A percentile compares a stretch with the other conserved stretches of the same genome.
These are phyloP conservation scores for Trypanosoma platydactyli DNA, from an alignment of 208 protist species.

Conservation along the genomic window DNA sequence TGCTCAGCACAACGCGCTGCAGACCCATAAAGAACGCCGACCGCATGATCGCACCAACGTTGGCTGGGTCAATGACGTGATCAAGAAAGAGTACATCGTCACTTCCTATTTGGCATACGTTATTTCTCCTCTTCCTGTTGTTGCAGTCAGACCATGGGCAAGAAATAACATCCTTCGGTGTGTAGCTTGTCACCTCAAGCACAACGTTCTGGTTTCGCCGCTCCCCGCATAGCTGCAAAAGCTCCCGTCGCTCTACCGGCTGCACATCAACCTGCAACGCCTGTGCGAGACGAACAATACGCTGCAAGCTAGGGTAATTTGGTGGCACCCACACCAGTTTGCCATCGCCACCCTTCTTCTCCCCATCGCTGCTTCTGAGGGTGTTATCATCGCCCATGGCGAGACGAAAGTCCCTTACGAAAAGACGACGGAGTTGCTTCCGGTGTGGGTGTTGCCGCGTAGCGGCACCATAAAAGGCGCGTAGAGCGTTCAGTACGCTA, in stretches of 20 bases:
- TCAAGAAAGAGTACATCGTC: constrained; percentile 61
- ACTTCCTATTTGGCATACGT: too few relatives aligned
- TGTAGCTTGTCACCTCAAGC: constrained; percentile 62
- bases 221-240: constrained; percentile 79
- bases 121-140: background rate
- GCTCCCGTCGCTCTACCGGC: constrained; percentile 59
- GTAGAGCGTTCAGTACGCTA: constrained; percentile 59
- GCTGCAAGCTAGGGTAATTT: constrained; percentile 57
- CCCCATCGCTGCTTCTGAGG: too few relatives aligned
- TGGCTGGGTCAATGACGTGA: constrained; percentile 75
- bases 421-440: constrained; percentile 36
- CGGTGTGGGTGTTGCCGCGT: constrained; percentile 31
- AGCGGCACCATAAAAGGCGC: constrained; percentile 32
- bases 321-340: constrained; percentile 32
- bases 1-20: constrained; percentile 59
- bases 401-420: constrained; percentile 70
- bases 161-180: constrained; percentile 22
- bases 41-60: constrained; percentile 73
- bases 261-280: constrained; percentile 46
- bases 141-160: constrained; percentile 14
- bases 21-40: constrained; percentile 75
- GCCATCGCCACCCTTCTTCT: constrained; percentile 2
- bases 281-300: constrained; percentile 60
- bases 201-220: constrained; percentile 81
- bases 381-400: background rate